A percentile compares a stretch with the other conserved stretches of the same genome.
These are phyloP conservation scores for Paramecium sexaurelia DNA, from an alignment of 73 alveolate genomes.

Conservation along the genomic window DNA sequence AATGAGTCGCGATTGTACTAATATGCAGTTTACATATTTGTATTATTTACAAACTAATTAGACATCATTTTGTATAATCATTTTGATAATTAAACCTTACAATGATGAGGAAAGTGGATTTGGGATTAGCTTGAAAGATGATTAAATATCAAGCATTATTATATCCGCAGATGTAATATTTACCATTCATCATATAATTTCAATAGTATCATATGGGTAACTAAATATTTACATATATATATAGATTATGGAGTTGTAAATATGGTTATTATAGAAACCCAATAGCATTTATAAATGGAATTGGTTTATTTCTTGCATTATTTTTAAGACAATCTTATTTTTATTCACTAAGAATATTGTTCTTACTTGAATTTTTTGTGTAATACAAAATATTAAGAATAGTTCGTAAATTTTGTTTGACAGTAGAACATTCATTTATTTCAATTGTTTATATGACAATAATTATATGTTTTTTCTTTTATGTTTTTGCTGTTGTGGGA, in stretches of 20 bases:
- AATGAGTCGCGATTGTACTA: background rate
- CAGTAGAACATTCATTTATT: background rate
- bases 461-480: background rate
- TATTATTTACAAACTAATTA: background rate
- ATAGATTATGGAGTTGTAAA: constrained; percentile 35
- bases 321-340: background rate
- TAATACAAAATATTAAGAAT: background rate
- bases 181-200: background rate
- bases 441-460: background rate
- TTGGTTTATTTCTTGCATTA: background rate
- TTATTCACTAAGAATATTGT: background rate
- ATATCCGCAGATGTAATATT: background rate
- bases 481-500: background rate
- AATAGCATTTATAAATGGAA: background rate
- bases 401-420: background rate
- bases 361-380: background rate
- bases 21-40: background rate
- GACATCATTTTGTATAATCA: background rate
- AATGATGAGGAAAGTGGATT: background rate
- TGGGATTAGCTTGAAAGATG: background rate
- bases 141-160: background rate
- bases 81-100: background rate
- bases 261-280: background rate
- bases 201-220: constrained; percentile 24
- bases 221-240: background rate